Conservation (phyloP, 495 filamentous ascomycete genomes). For the Xylaria grammica region DNA sequence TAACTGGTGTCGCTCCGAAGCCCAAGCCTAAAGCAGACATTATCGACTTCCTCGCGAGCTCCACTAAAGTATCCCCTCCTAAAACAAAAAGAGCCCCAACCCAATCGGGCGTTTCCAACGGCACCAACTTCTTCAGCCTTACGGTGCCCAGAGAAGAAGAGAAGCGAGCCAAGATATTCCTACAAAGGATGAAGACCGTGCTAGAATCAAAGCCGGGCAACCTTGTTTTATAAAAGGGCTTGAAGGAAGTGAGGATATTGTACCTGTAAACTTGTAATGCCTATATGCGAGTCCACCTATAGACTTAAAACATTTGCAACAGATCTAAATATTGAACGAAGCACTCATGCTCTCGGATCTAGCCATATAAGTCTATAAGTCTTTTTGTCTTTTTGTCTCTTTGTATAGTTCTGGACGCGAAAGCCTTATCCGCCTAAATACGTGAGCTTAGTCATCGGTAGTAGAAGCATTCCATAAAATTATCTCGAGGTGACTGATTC, state of each 20-base stretch:
- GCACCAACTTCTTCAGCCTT: conserved; percentile 81
- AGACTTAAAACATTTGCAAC: conserved; percentile 7
- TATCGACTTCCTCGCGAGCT: conserved; percentile 74
- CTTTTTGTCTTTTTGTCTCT: no score
- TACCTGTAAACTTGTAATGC: conserved; percentile 35
- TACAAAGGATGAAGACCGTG: conserved; percentile 80
- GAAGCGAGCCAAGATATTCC: conserved; percentile 76
- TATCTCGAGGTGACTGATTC: no score
- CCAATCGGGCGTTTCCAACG: conserved; percentile 47
- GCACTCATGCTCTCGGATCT: background rate
- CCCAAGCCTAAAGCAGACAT: conserved; percentile 63
- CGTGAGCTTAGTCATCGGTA: no score
- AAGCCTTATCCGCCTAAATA: no score
- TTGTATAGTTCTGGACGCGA: no score
- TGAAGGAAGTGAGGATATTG: conserved; percentile 16
- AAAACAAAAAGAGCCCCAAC: conserved; percentile 38
- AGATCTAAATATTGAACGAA: background rate
- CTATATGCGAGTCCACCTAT: conserved; percentile 9
- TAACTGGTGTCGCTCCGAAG: conserved; percentile 37
- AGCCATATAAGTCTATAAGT: background rate
- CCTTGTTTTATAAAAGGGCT: conserved; percentile 64
- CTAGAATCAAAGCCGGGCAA: conserved; percentile 83
- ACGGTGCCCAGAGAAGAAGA: conserved; percentile 77
- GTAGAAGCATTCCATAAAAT: no score
- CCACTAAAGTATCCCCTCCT: conserved; percentile 34